These are phyloP conservation scores for Rhodamnia rubescens DNA, from an alignment of 345 rosid genomes.

Conservation along the genomic window DNA sequence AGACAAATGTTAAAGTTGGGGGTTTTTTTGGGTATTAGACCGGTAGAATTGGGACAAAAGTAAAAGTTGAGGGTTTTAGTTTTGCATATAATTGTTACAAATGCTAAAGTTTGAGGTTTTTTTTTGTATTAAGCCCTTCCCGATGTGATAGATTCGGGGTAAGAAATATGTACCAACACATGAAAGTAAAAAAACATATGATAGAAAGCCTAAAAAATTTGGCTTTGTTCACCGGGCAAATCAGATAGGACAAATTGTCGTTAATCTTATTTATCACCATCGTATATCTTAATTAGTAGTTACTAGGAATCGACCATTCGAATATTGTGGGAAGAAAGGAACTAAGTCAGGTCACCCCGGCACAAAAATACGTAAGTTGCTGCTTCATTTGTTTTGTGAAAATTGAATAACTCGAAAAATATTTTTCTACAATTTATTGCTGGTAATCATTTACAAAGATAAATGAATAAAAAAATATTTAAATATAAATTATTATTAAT, in stretches of 20 bases:
- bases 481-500: background rate
- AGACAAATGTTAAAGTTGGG: too few species aligned
- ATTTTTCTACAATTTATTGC: too few species aligned
- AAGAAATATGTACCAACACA: background rate
- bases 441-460: background rate
- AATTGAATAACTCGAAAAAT: background rate
- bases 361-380: background rate
- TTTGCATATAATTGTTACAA: too few species aligned
- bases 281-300: background rate
- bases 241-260: background rate
- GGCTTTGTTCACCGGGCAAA: background rate
- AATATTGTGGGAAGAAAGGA: background rate
- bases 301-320: background rate
- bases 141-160: background rate
- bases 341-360: background rate
- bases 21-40: too few species aligned
- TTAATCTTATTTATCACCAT: background rate
- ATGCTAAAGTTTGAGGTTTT: too few species aligned
- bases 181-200: background rate
- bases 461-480: background rate
- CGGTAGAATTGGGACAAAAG: too few species aligned
- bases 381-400: background rate
- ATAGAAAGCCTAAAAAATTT: background rate
- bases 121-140: too few species aligned
- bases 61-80: too few species aligned